Evolutionary conservation across 164 flowering plant species (phyloP).

Genomic region (Magnolia sinica): DNA sequence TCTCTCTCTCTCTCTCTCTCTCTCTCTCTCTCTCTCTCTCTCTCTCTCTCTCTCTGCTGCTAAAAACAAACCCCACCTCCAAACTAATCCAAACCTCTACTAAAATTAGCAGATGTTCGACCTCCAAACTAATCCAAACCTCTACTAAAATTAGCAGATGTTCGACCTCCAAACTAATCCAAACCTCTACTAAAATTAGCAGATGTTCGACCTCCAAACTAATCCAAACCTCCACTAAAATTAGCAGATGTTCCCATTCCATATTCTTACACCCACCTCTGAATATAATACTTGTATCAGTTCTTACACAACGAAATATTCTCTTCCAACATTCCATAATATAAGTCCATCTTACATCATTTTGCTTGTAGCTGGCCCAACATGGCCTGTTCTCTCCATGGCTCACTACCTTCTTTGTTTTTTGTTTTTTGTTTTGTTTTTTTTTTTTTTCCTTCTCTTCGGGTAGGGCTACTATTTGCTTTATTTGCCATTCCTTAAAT

Average conservation of each 20-base stretch:
- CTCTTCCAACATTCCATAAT: conserved; percentile 26
- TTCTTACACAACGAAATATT: conserved; percentile 17
- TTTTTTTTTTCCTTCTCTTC: background rate
- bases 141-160: too few relatives aligned
- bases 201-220: conserved; percentile 1
- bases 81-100: too few relatives aligned
- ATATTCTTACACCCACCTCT: conserved; percentile 13
- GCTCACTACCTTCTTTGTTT: conserved; percentile 14
- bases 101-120: too few relatives aligned
- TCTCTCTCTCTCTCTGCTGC: background rate
- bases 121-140: too few relatives aligned
- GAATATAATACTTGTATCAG: conserved; percentile 24
- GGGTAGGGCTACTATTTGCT: background rate
- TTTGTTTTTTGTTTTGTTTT: background rate
- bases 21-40: background rate
- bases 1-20: conserved; percentile 4
- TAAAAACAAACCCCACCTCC: conserved; percentile 10
- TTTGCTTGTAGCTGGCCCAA: conserved; percentile 40
- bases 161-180: too few relatives aligned
- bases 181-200: too few relatives aligned
- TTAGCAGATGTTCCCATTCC: conserved; percentile 54
- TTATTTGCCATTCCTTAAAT: background rate
- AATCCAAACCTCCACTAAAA: conserved; percentile 18
- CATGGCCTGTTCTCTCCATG: conserved; percentile 24
- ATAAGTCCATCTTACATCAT: conserved; percentile 40